Conservation (phyloP, 75 land plant species). For the Chamaecyparis obtusa region DNA sequence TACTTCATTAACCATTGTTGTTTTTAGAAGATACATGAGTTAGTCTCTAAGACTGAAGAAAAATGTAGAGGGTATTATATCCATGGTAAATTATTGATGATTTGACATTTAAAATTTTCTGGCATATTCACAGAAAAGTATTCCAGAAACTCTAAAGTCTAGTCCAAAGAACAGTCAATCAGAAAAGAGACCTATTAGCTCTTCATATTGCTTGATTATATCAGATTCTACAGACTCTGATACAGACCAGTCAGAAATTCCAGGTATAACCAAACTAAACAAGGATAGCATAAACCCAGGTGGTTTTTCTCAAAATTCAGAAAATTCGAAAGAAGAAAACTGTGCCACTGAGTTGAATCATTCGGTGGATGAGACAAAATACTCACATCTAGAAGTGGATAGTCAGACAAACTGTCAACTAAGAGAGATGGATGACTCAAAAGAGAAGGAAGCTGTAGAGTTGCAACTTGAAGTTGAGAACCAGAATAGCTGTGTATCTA, state of each 20-base stretch:
- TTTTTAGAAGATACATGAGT: neutral
- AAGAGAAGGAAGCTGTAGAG: neutral
- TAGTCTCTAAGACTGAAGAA: neutral
- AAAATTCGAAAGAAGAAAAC: neutral
- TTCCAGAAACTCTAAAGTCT: constrained; percentile 5
- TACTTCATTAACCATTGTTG: neutral
- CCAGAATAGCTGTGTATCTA: neutral
- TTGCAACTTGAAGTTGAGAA: neutral
- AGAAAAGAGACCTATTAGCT: neutral
- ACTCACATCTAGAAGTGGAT: neutral
- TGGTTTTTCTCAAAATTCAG: neutral
- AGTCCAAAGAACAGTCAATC: neutral
- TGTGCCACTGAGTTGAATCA: neutral
- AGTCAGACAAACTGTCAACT: neutral
- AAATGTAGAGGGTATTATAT: neutral
- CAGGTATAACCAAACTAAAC: neutral
- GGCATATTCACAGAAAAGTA: constrained; percentile 3
- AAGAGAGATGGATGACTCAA: neutral
- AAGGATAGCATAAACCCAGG: neutral
- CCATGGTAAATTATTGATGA: neutral
- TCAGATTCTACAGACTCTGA: constrained; percentile 8
- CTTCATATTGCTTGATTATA: neutral
- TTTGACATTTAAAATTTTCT: neutral
- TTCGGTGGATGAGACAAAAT: neutral
- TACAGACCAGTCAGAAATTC: neutral